Percentiles rank a stretch among this genome's conserved stretches.
phyloP scores from a whole-genome alignment of 1,284 basidiomycete species.

The Psilocybe mexicana region DNA sequence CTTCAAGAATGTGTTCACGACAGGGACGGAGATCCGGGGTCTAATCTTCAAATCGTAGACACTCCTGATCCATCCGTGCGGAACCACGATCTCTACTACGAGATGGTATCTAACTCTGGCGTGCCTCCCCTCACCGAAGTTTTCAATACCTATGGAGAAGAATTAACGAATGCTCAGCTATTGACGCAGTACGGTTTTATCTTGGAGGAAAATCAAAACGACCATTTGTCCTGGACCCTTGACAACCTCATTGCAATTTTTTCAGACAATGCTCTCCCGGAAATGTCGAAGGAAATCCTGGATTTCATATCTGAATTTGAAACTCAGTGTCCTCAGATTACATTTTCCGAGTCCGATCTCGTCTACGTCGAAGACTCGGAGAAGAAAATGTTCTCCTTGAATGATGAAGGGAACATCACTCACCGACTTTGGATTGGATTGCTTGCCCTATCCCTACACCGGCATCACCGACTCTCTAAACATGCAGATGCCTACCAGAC shows the following conservation, averaged over 20 bases:
- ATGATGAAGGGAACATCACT: conserved; percentile 45
- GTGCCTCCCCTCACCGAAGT: conserved; percentile 63
- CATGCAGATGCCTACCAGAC: background rate
- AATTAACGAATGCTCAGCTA: conserved; percentile 68
- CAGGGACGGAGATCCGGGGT: conserved; percentile 19
- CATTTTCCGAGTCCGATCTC: conserved; percentile 30
- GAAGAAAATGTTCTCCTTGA: conserved; percentile 29
- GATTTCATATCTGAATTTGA: conserved; percentile 10
- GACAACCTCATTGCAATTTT: conserved; percentile 33
- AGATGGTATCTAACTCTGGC: conserved; percentile 63
- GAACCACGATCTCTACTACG: conserved; percentile 46
- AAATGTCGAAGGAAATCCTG: background rate
- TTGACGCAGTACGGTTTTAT: conserved; percentile 77
- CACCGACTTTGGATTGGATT: conserved; percentile 41
- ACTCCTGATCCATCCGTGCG: conserved; percentile 12
- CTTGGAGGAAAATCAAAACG: conserved; percentile 63
- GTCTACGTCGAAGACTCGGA: conserved; percentile 22
- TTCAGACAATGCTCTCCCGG: background rate
- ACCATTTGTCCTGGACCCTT: conserved; percentile 49
- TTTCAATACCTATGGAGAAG: conserved; percentile 85
- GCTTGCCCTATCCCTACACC: conserved; percentile 17
- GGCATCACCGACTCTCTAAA: background rate
- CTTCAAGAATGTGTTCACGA: conserved; percentile 77
- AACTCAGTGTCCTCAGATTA: background rate
- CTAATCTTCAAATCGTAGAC: conserved; percentile 1